phyloP scores from a whole-genome alignment of 2,329 filamentous ascomycete genomes.

The Pestalotiopsis sp. region DNA sequence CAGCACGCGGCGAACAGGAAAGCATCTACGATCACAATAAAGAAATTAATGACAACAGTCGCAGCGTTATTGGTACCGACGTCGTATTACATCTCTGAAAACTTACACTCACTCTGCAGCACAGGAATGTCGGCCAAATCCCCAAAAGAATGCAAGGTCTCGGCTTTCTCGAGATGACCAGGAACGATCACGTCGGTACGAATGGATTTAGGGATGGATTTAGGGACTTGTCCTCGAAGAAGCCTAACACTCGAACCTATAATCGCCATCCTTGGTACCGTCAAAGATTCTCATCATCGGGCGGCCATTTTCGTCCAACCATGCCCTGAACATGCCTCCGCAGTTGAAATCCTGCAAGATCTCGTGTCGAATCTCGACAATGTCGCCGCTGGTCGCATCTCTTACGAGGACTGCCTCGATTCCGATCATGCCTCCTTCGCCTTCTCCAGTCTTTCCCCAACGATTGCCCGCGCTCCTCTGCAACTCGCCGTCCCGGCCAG shows the following conservation, averaged over 20 bases:
- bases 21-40: constrained; percentile 16
- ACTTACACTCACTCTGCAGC: too few relatives aligned
- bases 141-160: too few relatives aligned
- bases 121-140: too few relatives aligned
- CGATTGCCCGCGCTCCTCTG: constrained; percentile 72
- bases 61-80: not conserved
- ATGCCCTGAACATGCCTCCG: constrained; percentile 85
- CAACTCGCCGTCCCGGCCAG: constrained; percentile 73
- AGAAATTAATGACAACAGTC: constrained; percentile 24
- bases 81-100: not conserved
- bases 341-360: constrained; percentile 83
- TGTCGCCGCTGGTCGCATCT: constrained; percentile 41
- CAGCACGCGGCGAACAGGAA: constrained; percentile 15
- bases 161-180: too few relatives aligned
- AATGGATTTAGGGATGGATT: too few relatives aligned
- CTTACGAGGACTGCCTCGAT: constrained; percentile 62
- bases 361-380: constrained; percentile 44
- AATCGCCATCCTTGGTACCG: constrained; percentile 29
- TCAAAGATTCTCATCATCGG: constrained; percentile 61
- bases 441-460: constrained; percentile 76
- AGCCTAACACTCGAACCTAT: not conserved
- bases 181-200: too few relatives aligned
- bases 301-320: constrained; percentile 64
- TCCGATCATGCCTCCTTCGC: constrained; percentile 84
- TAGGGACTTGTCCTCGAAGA: not conserved